Evolutionary conservation across 176 grass and related monocot genomes (phyloP), one percentile per base, ranked within the genome.

Genomic region (Melocanna baccifera): DNA sequence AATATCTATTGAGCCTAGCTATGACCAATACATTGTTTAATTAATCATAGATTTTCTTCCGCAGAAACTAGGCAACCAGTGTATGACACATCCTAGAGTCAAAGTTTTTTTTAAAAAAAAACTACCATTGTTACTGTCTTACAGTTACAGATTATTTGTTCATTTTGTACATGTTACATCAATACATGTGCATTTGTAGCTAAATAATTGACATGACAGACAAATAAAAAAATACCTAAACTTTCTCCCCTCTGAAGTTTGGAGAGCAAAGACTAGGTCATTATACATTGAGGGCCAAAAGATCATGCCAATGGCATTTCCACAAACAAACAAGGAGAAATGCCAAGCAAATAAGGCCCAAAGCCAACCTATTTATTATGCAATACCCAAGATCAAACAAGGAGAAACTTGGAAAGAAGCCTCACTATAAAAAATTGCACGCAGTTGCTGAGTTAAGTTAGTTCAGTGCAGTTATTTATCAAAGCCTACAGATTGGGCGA

Each of bases 1-100:
- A 86, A 83, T 86, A 83, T 90, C 57, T 57, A 58, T 69, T 13
- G 73, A 66, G 65, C 22, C 88, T 78, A 62, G 28, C 78, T 83
- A 86, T 32, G 83, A 58, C 78, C 65, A 72, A 62, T 41, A 66
- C 46, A 50, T 16, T 22, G 66, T 45, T 64, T 81, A 19, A 52
- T 73, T 41, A 82, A 46, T n/a, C 26, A 55, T 66, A 67, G 69
- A 34, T 46, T 45, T 87, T 81, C 84, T 86, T 73, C 32, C 77
- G 76, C 57, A 53, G 48, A 65, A 65, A 47, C 56, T 73, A 69
- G 19, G 43, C 78, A 86, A 63, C 65, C 51, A 81, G 11, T 36
- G 34, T 46, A 36, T 42, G 82, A n/a, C 87, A 81, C 76, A 89
- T 80, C 62, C 42, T 51, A 71, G 25, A 22, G 45, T 52, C 58